Base-by-base conservation (phyloP, 78 protist species). In the Dictyostelium citrinum region DNA sequence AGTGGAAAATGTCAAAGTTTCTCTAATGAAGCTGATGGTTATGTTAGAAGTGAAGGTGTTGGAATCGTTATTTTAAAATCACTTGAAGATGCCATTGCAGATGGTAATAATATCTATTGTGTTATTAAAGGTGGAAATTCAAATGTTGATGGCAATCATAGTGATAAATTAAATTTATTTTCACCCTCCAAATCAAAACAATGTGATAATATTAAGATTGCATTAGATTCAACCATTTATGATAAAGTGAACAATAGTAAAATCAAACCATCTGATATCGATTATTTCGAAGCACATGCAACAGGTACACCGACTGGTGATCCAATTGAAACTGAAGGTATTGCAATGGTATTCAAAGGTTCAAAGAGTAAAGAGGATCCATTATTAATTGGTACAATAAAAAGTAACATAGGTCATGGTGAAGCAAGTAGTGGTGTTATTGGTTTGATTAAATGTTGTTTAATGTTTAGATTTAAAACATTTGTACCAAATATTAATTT, bases 241-340 rank as follows among this genome's bases (percentile, higher is more conserved):
- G 51, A 7, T 45, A 45, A 7, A 4, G n/a, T n/a, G n/a, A n/a
- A n/a, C n/a, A n/a, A n/a, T n/a, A 20, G 24, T 16, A 11, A 17
- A 16, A n/a, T 74, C 8, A 8, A 29, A 7, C 71, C 84, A 72
- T 1, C 8, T 0, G 80, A 71, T 45, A 78, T 93, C n/a, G 49
- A 16, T 8, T 96, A 75, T 17, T 55, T 96, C 71, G 98, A 97
- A 82, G 82, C 97, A n/a, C 97, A 97, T 55, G 98, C 97, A 16
- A 96, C 98, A 2, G 97, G 98, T 41, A 97, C 97, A n/a, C 24
- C 58, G 29, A 82, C 90, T 4, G 99, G 99, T 49, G 98, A 96
- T 78, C 96, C 97, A 43, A 90, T 96, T n/a, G 98, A 95, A 58
- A 37, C 82, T 29, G 80, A 60, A 37, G 95, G 93, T 24, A 58